Evolutionary conservation across 176 grass and related monocot species (phyloP).

Genomic region (Aegilops longissima): DNA sequence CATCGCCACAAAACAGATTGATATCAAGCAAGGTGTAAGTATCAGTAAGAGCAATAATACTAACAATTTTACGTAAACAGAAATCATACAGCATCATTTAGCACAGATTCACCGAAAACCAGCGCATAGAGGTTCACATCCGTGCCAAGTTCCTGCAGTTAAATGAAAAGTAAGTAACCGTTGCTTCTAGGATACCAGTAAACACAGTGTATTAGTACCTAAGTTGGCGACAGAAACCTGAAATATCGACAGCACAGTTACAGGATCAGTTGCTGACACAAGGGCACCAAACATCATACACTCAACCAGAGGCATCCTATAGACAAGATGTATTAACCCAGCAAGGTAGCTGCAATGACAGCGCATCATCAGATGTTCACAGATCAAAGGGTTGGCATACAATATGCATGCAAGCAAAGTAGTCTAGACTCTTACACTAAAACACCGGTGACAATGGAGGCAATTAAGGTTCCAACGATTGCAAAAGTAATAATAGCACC

Average conservation of each 20-base stretch:
- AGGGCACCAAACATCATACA: conserved; percentile 99
- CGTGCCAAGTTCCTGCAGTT: conserved; percentile 75
- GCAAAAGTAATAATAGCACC: conserved; percentile 95
- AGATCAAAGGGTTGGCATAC: neutral
- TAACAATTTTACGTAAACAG: neutral
- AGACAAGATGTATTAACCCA: conserved; percentile 76
- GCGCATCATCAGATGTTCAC: neutral
- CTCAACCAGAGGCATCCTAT: conserved; percentile 78
- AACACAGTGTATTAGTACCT: neutral
- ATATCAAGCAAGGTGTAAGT: conserved; percentile 29
- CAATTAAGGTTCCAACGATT: conserved; percentile 88
- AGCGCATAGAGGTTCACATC: conserved; percentile 90
- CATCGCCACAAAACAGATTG: conserved; percentile 31
- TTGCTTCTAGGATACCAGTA: neutral
- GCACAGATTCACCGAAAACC: conserved; percentile 92
- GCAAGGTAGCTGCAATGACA: conserved; percentile 53
- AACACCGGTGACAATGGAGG: conserved; percentile 70
- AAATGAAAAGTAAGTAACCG: neutral
- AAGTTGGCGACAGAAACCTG: conserved; percentile 54
- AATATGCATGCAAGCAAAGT: conserved; percentile 10
- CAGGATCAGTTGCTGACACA: conserved; percentile 98
- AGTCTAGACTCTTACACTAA: conserved; percentile 64
- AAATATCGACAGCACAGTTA: conserved; percentile 94
- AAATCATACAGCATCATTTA: conserved; percentile 84
- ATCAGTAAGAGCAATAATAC: conserved; percentile 24